Conservation (phyloP, 306 rosid genomes). For the Prunus dulcis region DNA sequence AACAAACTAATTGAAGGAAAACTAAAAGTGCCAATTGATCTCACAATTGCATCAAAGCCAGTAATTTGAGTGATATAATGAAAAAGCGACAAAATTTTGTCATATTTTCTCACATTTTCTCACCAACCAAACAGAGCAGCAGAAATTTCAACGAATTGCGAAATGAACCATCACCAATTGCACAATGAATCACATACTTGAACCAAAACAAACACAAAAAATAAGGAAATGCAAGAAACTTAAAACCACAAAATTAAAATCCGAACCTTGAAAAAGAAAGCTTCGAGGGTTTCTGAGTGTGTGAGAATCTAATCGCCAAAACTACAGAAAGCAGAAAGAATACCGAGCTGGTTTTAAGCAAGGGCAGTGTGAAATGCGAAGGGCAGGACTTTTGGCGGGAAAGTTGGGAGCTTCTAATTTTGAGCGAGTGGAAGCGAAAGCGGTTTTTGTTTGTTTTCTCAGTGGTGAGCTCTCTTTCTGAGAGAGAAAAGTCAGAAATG, state of each 20-base stretch:
- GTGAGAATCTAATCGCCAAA: background rate
- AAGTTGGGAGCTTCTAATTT: background rate
- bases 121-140: background rate
- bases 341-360: background rate
- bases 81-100: background rate
- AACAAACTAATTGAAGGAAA: background rate
- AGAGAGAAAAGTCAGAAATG: background rate
- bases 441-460: background rate
- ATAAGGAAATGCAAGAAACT: background rate
- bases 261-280: background rate
- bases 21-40: background rate
- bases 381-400: background rate
- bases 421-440: background rate
- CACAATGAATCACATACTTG: background rate
- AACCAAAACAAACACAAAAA: background rate
- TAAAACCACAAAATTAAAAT: background rate
- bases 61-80: background rate
- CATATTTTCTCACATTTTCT: background rate
- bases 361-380: background rate
- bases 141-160: background rate
- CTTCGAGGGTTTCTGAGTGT: background rate
- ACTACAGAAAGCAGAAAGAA: background rate
- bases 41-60: background rate
- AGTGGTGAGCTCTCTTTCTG: background rate
- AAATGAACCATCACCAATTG: background rate